phyloP scores from a whole-genome alignment of 2,329 filamentous ascomycete species.

The Aureobasidium sp. region DNA sequence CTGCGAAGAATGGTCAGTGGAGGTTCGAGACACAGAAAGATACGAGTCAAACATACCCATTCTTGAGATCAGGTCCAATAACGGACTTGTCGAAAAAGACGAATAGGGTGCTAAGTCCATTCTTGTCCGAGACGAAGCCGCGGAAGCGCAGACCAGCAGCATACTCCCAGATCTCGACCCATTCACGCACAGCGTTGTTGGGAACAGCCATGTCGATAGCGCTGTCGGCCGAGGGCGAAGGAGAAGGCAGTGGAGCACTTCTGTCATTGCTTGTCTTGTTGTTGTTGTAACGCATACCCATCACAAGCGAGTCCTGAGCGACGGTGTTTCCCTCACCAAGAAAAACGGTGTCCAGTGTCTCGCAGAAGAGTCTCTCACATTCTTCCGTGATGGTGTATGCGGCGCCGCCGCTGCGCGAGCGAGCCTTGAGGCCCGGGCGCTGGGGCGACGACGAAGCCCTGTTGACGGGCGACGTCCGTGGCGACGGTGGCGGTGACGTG shows the following conservation, averaged over 20 bases:
- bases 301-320: constrained; percentile 75
- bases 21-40: constrained; percentile 2
- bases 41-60: constrained; percentile 57
- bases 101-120: constrained; percentile 68
- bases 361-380: constrained; percentile 99
- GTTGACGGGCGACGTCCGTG: constrained; percentile 41
- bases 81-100: constrained; percentile 77
- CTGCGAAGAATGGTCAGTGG: constrained; percentile 40
- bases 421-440: constrained; percentile 24
- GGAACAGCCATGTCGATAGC: constrained; percentile 16
- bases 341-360: constrained; percentile 89
- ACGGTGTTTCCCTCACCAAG: constrained; percentile 84
- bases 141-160: constrained; percentile 75
- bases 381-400: constrained; percentile 95
- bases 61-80: constrained; percentile 72
- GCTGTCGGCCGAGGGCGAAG: constrained; percentile 31
- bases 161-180: constrained; percentile 81
- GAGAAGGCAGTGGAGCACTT: constrained; percentile 25
- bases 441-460: constrained; percentile 19
- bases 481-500: constrained; percentile 78
- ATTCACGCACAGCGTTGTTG: constrained; percentile 46
- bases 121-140: constrained; percentile 70
- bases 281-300: constrained; percentile 57
- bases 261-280: constrained; percentile 25
- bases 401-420: constrained; percentile 68